These are phyloP conservation scores for Akanthomyces uredinophilus DNA, from an alignment of 2,329 filamentous ascomycete species.

Conservation along the genomic window DNA sequence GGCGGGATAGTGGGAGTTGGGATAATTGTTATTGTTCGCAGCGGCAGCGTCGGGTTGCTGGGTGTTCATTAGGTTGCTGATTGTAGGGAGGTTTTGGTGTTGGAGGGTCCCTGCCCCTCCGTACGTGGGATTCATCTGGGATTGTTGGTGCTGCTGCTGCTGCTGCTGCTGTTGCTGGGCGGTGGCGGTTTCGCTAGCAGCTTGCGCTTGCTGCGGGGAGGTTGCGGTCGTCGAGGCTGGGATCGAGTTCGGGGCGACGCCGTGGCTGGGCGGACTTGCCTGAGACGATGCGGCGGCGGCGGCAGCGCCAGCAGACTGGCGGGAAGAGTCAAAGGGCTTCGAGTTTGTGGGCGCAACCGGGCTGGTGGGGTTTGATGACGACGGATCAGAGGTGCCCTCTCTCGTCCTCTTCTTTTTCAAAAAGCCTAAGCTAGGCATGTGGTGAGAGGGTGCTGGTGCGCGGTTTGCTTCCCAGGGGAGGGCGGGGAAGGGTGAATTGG, in stretches of 20 bases:
- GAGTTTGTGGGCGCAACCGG: conserved; percentile 51
- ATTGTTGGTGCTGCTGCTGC: conserved; percentile 21
- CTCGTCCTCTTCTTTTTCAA: conserved; percentile 99
- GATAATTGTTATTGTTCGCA: conserved; percentile 20
- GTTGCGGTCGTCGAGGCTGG: conserved; percentile 8
- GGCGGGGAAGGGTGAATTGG: not conserved
- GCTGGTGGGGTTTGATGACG: conserved; percentile 60
- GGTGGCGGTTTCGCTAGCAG: conserved; percentile 19
- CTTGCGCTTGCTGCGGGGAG: conserved; percentile 18
- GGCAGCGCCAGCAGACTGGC: conserved; percentile 28
- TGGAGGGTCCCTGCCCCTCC: conserved; percentile 33
- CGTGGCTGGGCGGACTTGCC: conserved; percentile 9
- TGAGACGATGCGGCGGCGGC: conserved; percentile 2
- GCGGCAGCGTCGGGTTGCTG: conserved; percentile 34
- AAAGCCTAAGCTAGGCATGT: conserved; percentile 92
- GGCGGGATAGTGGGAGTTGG: conserved; percentile 24
- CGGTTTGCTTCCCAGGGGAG: not conserved
- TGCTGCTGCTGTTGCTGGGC: conserved; percentile 17
- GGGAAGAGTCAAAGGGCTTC: conserved; percentile 43
- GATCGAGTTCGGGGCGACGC: conserved; percentile 21
- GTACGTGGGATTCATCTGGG: conserved; percentile 11
- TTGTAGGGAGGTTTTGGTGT: conserved; percentile 69
- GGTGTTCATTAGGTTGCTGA: conserved; percentile 76
- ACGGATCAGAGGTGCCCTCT: conserved; percentile 71
- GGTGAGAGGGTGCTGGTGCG: conserved; percentile 17